These are phyloP conservation scores for Lentinus brumalis DNA, from an alignment of 768 basidiomycete species.

Conservation along the genomic window DNA sequence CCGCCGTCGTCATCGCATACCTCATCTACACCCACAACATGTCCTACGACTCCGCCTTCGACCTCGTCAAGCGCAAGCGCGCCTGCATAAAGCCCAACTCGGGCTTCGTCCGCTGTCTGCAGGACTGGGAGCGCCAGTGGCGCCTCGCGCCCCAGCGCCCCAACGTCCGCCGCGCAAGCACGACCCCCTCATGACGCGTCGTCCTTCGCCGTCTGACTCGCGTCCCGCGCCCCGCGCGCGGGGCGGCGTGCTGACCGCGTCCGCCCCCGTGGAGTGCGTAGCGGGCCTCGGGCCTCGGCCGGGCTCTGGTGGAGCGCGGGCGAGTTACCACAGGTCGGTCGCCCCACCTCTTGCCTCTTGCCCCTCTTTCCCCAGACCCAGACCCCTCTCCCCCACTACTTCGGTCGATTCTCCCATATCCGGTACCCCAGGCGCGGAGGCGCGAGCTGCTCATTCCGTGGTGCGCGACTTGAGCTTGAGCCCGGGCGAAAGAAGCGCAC, in stretches of 20 bases:
- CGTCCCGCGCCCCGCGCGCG: no score
- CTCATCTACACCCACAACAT: conserved; percentile 75
- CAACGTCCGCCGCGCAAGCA: conserved; percentile 17
- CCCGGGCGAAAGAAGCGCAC: no score
- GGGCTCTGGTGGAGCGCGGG: conserved; percentile 5
- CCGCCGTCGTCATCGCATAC: conserved; percentile 79
- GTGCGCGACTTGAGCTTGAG: no score
- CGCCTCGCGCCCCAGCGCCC: conserved; percentile 18
- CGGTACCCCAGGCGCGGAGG: no score
- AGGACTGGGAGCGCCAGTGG: conserved; percentile 35
- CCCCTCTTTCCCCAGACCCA: not conserved
- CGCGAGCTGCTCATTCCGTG: no score
- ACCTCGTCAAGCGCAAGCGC: conserved; percentile 62
- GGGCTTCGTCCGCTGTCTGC: conserved; percentile 57
- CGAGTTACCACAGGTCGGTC: not conserved
- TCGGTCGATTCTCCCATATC: not conserved
- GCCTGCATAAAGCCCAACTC: conserved; percentile 78
- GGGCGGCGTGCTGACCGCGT: no score
- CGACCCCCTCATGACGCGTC: conserved; percentile 17
- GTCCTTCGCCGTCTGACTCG: not conserved
- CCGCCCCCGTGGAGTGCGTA: not conserved
- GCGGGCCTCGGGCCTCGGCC: not conserved
- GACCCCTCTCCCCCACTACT: not conserved
- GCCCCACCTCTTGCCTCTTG: conserved; percentile 4
- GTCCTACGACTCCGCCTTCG: conserved; percentile 66